Evolutionary conservation across 768 basidiomycete genomes (phyloP).

Genomic region (Rhodotorula taiwanensis): DNA sequence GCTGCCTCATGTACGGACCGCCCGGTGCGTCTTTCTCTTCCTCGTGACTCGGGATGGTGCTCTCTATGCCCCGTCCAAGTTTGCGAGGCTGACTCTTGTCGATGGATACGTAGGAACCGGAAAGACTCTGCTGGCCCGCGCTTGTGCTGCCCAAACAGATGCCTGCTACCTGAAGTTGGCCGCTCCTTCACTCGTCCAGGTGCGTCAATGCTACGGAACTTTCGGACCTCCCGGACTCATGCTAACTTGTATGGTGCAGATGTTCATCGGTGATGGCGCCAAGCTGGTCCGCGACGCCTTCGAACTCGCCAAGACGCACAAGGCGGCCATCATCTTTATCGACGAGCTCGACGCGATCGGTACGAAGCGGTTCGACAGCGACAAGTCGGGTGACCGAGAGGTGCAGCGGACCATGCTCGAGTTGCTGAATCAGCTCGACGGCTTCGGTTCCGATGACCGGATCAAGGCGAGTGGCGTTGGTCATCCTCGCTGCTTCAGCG

Average conservation of each 20-base stretch:
- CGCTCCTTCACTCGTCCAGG: slow-evolving; percentile 90
- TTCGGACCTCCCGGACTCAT: not conserved
- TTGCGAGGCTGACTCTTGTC: not conserved
- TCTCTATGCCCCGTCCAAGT: not conserved
- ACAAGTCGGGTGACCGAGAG: slow-evolving; percentile 97
- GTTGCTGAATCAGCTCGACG: slow-evolving; percentile 93
- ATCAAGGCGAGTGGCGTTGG: slow-evolving; percentile 70
- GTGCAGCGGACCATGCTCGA: slow-evolving; percentile 99
- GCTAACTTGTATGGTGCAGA: slow-evolving; percentile 44
- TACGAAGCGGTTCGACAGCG: slow-evolving; percentile 95
- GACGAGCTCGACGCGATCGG: slow-evolving; percentile 98
- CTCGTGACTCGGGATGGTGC: no score
- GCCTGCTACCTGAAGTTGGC: slow-evolving; percentile 98
- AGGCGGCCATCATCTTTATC: slow-evolving; percentile 91
- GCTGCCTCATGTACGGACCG: slow-evolving; percentile 97
- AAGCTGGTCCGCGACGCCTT: slow-evolving; percentile 98
- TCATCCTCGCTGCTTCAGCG: no score
- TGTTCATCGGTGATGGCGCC: slow-evolving; percentile 99
- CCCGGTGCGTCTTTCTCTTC: slow-evolving; percentile 57
- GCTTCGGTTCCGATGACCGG: slow-evolving; percentile 90
- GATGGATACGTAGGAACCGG: slow-evolving; percentile 61
- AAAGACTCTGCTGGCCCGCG: slow-evolving; percentile 93
- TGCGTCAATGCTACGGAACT: slow-evolving; percentile 27
- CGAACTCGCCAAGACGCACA: slow-evolving; percentile 94
- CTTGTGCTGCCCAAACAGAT: slow-evolving; percentile 94